Conservation (phyloP, 164 flowering plant genomes). For the Nelumbo lutea region DNA sequence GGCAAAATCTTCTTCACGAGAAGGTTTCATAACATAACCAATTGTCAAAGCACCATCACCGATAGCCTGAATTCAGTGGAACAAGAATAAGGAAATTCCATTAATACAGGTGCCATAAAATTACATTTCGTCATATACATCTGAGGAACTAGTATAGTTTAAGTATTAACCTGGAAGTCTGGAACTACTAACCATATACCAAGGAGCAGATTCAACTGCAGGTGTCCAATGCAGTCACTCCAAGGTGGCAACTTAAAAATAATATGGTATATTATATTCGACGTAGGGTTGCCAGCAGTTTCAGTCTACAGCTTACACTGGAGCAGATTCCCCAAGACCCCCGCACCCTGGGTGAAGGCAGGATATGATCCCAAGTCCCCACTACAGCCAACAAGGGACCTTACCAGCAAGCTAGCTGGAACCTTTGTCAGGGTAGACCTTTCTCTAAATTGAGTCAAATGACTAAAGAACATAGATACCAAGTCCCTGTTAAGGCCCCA, state of each 20-base stretch:
- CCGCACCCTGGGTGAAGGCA: too few relatives aligned
- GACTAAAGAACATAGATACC: too few relatives aligned
- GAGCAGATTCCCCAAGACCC: too few relatives aligned
- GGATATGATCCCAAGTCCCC: too few relatives aligned
- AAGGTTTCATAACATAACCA: slow-evolving; percentile 87
- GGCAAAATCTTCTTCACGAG: slow-evolving; percentile 89
- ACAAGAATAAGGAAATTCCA: slow-evolving; percentile 5
- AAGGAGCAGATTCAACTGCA: not conserved
- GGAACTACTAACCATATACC: not conserved
- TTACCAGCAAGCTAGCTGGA: too few relatives aligned
- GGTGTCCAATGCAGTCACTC: not conserved
- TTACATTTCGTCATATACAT: not conserved
- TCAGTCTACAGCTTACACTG: too few relatives aligned
- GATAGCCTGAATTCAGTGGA: slow-evolving; percentile 37
- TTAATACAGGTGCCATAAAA: not conserved
- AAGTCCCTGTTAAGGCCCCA: too few relatives aligned
- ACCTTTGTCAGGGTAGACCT: too few relatives aligned
- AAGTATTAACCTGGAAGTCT: not conserved
- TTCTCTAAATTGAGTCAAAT: too few relatives aligned
- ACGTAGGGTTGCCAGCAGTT: too few relatives aligned
- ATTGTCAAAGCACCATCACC: slow-evolving; percentile 30
- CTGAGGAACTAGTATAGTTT: not conserved
- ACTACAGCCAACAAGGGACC: too few relatives aligned
- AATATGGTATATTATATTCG: too few relatives aligned
- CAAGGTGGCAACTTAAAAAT: not conserved